Evolutionary conservation across 2,329 filamentous ascomycete genomes (phyloP).

Genomic region (Lecanicillium sp.): DNA sequence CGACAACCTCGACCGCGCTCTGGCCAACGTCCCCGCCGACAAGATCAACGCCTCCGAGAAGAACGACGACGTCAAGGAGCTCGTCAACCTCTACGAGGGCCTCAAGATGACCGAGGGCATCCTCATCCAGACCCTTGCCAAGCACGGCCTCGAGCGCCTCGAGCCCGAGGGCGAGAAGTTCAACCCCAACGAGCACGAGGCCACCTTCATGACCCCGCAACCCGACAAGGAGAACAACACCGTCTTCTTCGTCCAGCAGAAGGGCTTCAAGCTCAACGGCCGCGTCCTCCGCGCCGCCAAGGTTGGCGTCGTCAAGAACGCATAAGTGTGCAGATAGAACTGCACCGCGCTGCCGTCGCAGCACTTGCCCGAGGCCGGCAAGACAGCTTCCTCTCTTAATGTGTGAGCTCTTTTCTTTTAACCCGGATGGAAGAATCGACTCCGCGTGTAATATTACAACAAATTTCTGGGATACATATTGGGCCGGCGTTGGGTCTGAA

Average conservation of each 20-base stretch:
- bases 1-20: constrained; percentile 94
- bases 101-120: constrained; percentile 93
- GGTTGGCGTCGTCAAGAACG: constrained; percentile 92
- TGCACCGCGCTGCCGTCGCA: too few relatives aligned
- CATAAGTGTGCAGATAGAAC: constrained; percentile 26
- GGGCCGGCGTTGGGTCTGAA: constrained; percentile 30
- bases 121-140: constrained; percentile 80
- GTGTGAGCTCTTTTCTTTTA: background rate
- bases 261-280: constrained; percentile 92
- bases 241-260: constrained; percentile 89
- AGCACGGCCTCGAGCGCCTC: constrained; percentile 89
- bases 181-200: constrained; percentile 94
- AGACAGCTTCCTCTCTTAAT: background rate
- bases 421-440: constrained; percentile 10
- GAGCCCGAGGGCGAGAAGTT: constrained; percentile 82
- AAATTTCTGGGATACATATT: constrained; percentile 19
- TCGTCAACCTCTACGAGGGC: constrained; percentile 76
- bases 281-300: constrained; percentile 85
- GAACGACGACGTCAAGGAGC: constrained; percentile 58
- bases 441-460: constrained; percentile 29
- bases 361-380: too few relatives aligned
- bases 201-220: constrained; percentile 87
- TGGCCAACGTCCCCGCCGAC: constrained; percentile 69
- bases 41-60: constrained; percentile 54
- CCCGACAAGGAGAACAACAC: constrained; percentile 83